Percentiles rank a stretch among this genome's conserved stretches.
phyloP scores from a whole-genome alignment of 331 rosid species.

The Telfairia occidentalis region DNA sequence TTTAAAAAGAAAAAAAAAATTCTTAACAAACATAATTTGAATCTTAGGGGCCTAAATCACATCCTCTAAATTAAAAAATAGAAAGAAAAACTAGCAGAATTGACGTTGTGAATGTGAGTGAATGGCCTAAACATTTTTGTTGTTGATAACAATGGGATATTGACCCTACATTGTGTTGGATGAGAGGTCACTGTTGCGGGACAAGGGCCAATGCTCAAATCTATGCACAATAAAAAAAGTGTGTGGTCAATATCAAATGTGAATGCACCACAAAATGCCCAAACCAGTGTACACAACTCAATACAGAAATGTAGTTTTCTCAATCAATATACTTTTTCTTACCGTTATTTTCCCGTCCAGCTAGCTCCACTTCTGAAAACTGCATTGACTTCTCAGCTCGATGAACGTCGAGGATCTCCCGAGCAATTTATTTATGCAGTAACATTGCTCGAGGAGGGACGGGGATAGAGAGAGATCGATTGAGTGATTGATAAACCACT shows the following conservation, averaged over 20 bases:
- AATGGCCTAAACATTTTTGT: background rate
- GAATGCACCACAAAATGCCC: background rate
- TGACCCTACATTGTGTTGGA: background rate
- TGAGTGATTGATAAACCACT: background rate
- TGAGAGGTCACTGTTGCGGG: background rate
- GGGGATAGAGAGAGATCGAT: background rate
- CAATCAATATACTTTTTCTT: background rate
- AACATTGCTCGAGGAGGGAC: background rate
- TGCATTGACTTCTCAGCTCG: background rate
- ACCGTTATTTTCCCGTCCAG: background rate
- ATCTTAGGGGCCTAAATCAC: background rate
- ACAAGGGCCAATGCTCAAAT: background rate
- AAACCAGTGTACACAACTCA: background rate
- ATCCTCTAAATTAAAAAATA: background rate
- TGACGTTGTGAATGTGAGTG: background rate
- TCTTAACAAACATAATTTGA: background rate
- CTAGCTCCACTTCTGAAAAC: background rate
- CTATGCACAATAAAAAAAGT: background rate
- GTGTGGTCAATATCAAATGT: slow-evolving; percentile 5
- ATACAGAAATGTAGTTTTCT: background rate
- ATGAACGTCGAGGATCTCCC: background rate
- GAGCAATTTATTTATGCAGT: background rate
- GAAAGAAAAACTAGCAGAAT: background rate
- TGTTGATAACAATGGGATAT: background rate
- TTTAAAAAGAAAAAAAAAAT: background rate